A percentile compares a stretch with the other conserved stretches of the same genome.
Evolutionary conservation across 768 basidiomycete species (phyloP).

Genomic region (Coprinellus micaceus): DNA sequence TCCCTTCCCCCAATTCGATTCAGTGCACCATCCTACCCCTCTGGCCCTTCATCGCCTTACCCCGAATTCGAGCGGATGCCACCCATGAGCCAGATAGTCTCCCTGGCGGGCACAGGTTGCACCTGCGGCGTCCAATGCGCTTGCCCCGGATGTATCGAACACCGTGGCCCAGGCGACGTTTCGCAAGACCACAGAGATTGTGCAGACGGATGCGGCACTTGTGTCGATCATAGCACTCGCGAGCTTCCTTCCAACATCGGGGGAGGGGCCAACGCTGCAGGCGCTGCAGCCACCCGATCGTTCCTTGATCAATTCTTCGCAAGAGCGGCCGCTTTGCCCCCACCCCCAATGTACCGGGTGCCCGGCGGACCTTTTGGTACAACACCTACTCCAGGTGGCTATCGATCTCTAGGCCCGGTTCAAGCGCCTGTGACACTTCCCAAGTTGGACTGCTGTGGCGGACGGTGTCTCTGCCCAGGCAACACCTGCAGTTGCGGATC

Average conservation of each 20-base stretch:
- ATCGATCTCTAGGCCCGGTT: not conserved
- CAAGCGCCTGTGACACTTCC: conserved; percentile 45
- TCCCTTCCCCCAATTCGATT: conserved; percentile 46
- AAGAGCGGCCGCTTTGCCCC: conserved; percentile 66
- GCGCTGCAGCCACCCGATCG: not conserved
- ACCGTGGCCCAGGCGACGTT: conserved; percentile 52
- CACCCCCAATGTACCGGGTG: conserved; percentile 44
- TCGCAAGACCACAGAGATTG: conserved; percentile 44
- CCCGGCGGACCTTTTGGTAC: conserved; percentile 41
- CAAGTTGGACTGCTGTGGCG: conserved; percentile 66
- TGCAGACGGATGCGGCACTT: conserved; percentile 56
- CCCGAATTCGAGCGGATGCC: conserved; percentile 58
- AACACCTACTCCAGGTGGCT: conserved; percentile 42
- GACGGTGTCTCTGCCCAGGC: conserved; percentile 54
- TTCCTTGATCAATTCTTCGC: conserved; percentile 64
- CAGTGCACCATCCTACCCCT: conserved; percentile 22
- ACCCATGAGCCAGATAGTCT: conserved; percentile 53
- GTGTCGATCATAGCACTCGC: conserved; percentile 46
- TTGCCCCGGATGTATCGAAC: conserved; percentile 72
- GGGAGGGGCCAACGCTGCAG: not conserved
- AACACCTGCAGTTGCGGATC: conserved; percentile 54
- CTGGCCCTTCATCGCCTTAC: conserved; percentile 20
- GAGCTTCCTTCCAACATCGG: conserved; percentile 11
- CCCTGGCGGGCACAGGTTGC: conserved; percentile 65
- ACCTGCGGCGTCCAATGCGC: conserved; percentile 66